A percentile compares a stretch with the other conserved stretches of the same genome.
phyloP scores from a whole-genome alignment of 768 basidiomycete genomes.

The Boletus barrowsii region DNA sequence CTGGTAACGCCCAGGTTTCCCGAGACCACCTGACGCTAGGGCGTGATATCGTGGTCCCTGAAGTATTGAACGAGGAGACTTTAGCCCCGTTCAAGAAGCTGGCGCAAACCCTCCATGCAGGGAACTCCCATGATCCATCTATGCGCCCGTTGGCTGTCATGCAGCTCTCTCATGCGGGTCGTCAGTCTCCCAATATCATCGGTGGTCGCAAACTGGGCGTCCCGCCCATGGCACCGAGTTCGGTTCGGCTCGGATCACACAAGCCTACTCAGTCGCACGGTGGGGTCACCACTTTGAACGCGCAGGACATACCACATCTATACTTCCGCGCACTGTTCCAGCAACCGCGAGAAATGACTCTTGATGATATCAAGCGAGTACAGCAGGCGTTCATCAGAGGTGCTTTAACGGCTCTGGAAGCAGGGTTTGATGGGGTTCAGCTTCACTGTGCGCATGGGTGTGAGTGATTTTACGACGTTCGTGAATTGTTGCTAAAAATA shows the following conservation, averaged over 20 bases:
- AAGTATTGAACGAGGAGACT: constrained; percentile 37
- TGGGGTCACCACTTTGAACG: constrained; percentile 2
- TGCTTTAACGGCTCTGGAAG: constrained; percentile 56
- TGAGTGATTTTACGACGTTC: constrained; percentile 37
- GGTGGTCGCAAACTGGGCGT: constrained; percentile 62
- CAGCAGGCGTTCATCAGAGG: constrained; percentile 65
- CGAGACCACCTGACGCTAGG: constrained; percentile 63
- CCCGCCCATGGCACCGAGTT: constrained; percentile 69
- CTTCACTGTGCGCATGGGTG: constrained; percentile 86
- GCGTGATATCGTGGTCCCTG: constrained; percentile 65
- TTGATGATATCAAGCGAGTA: constrained; percentile 56
- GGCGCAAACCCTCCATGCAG: constrained; percentile 49
- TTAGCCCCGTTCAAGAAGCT: constrained; percentile 50
- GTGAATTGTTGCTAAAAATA: not conserved
- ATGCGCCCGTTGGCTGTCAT: constrained; percentile 54
- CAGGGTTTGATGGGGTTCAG: constrained; percentile 86
- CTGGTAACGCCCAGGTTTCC: constrained; percentile 80
- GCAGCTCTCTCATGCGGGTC: constrained; percentile 80
- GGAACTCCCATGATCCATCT: constrained; percentile 4
- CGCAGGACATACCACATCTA: constrained; percentile 14
- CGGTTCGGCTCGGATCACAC: constrained; percentile 47
- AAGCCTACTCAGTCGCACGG: constrained; percentile 6
- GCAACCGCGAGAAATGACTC: constrained; percentile 57
- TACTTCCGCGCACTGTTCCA: constrained; percentile 53
- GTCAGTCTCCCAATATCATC: constrained; percentile 75